Conservation (phyloP, 805 yeast species). For the Saturnispora besseyi region DNA sequence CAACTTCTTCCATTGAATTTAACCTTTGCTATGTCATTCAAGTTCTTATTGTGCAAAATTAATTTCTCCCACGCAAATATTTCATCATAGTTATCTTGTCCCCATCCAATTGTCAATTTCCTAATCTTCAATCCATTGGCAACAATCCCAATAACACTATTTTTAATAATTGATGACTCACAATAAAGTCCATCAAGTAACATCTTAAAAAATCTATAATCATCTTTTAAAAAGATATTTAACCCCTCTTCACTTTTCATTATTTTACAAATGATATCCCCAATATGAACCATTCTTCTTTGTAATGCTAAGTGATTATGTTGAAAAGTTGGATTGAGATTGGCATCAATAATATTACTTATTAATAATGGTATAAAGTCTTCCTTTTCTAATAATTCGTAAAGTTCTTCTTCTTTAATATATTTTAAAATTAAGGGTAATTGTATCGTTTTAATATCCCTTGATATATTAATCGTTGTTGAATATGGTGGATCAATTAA, state of each 20-base stretch:
- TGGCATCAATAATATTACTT: slow-evolving; percentile 4
- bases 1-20: slow-evolving; percentile 16
- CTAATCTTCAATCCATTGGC: slow-evolving; percentile 39
- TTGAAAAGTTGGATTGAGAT: slow-evolving; percentile 1
- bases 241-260: slow-evolving; percentile 39
- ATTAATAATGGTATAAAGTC: slow-evolving; percentile 54
- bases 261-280: slow-evolving; percentile 3
- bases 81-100: slow-evolving; percentile 11
- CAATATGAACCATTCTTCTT: slow-evolving; percentile 4
- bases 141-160: slow-evolving; percentile 9
- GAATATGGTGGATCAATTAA: slow-evolving; percentile 13
- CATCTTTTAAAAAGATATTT: slow-evolving; percentile 48
- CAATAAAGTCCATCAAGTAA: slow-evolving; percentile 47
- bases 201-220: slow-evolving; percentile 46
- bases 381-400: slow-evolving; percentile 49
- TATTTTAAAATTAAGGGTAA: slow-evolving; percentile 33
- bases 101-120: slow-evolving; percentile 42
- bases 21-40: slow-evolving; percentile 3
- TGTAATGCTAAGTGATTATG: slow-evolving; percentile 4
- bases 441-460: slow-evolving; percentile 5
- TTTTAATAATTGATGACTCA: slow-evolving; percentile 9
- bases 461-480: not conserved
- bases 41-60: not conserved
- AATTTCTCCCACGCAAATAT: slow-evolving; percentile 9
- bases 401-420: slow-evolving; percentile 47